Evolutionary conservation across 345 rosid species (phyloP).

Genomic region (Murraya paniculata): DNA sequence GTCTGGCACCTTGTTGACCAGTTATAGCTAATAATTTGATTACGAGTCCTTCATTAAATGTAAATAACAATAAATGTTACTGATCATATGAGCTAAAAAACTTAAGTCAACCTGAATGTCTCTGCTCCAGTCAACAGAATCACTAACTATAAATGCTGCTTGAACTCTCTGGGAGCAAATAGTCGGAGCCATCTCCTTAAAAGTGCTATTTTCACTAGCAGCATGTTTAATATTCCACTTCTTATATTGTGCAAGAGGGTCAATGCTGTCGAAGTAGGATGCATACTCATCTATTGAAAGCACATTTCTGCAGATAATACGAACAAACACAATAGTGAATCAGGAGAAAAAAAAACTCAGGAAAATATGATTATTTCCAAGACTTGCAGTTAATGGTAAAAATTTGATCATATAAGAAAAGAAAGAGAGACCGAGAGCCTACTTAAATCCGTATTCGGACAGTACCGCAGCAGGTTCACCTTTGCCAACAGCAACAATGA

Average conservation of each 20-base stretch:
- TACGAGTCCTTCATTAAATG: neutral
- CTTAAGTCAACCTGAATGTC: conserved; percentile 73
- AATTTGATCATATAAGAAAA: conserved; percentile 8
- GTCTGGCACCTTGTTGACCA: neutral
- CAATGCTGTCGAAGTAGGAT: conserved; percentile 70
- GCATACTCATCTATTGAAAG: conserved; percentile 78
- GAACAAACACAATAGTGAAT: conserved; percentile 7
- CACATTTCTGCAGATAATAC: conserved; percentile 62
- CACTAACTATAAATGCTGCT: conserved; percentile 88
- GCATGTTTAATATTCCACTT: conserved; percentile 42
- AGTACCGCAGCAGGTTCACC: conserved; percentile 88
- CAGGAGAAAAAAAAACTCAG: neutral
- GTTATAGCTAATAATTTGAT: neutral
- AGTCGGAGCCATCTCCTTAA: conserved; percentile 18
- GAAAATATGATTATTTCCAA: neutral
- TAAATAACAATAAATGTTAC: neutral
- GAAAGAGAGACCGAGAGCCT: conserved; percentile 19
- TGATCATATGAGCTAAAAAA: neutral
- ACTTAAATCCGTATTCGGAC: conserved; percentile 88
- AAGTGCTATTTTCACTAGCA: conserved; percentile 18
- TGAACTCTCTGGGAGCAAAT: conserved; percentile 55
- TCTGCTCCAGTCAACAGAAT: conserved; percentile 91
- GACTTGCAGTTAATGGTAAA: neutral
- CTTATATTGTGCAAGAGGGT: conserved; percentile 74
- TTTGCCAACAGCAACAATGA: conserved; percentile 83